These are phyloP conservation scores for Tephrocybe rancida DNA, from an alignment of 768 basidiomycete genomes.

Conservation along the genomic window DNA sequence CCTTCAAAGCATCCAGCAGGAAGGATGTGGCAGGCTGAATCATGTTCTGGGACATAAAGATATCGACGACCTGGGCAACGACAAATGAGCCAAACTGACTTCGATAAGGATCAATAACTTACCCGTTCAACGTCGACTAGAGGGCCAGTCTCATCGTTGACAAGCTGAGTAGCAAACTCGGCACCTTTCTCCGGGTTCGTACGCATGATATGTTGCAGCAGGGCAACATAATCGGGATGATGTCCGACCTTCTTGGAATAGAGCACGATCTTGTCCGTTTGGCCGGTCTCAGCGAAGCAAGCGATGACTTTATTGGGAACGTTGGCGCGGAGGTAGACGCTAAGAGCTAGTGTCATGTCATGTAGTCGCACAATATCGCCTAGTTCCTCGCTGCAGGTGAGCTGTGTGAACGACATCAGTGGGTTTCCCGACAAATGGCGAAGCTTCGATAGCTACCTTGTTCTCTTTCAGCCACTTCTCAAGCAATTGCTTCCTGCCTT, in stretches of 20 bases:
- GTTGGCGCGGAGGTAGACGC: constrained; percentile 96
- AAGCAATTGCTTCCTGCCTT: constrained; percentile 93
- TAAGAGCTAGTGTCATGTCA: constrained; percentile 96
- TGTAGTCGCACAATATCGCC: constrained; percentile 94
- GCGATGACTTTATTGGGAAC: constrained; percentile 99
- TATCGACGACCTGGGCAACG: constrained; percentile 79
- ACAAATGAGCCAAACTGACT: not conserved
- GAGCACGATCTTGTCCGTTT: constrained; percentile 96
- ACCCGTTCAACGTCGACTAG: constrained; percentile 93
- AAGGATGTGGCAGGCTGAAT: constrained; percentile 99
- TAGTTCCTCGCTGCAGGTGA: constrained; percentile 97
- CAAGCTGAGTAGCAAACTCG: constrained; percentile 94
- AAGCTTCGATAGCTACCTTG: no score
- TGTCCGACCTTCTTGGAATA: constrained; percentile 98
- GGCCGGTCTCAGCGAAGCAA: constrained; percentile 98
- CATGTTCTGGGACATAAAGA: constrained; percentile 99
- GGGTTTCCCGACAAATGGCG: no score
- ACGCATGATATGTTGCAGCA: constrained; percentile 96
- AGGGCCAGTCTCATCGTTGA: constrained; percentile 91
- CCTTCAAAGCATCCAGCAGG: constrained; percentile 95
- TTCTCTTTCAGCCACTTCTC: constrained; percentile 99
- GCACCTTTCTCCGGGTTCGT: constrained; percentile 97
- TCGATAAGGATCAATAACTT: constrained; percentile 23
- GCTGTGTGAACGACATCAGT: no score
- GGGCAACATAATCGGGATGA: constrained; percentile 86